Percentiles rank a stretch among this genome's conserved stretches.
Conservation (phyloP, 2,329 filamentous ascomycete genomes). For the Alternaria novae-zelandiae region DNA sequence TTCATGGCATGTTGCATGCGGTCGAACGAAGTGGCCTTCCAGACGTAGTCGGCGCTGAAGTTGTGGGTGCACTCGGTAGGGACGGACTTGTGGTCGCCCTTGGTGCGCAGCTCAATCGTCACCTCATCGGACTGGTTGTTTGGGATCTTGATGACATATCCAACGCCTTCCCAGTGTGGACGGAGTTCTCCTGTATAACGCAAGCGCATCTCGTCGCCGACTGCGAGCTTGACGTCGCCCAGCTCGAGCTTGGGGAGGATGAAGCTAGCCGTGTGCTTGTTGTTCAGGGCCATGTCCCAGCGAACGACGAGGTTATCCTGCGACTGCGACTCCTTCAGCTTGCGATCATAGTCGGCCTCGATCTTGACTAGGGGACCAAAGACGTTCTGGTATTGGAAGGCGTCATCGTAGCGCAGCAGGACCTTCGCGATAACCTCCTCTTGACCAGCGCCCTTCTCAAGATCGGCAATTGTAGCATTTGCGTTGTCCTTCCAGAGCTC, state of each 20-base stretch:
- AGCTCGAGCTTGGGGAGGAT: constrained; percentile 96
- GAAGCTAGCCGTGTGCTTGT: constrained; percentile 95
- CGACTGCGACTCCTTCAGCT: constrained; percentile 96
- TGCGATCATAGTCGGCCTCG: constrained; percentile 98
- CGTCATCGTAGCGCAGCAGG: constrained; percentile 91
- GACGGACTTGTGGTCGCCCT: constrained; percentile 93
- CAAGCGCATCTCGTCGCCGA: constrained; percentile 97
- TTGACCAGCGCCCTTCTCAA: constrained; percentile 88
- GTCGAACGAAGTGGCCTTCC: constrained; percentile 99
- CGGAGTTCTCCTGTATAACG: constrained; percentile 95
- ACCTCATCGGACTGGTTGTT: constrained; percentile 99
- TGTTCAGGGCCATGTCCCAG: constrained; percentile 95
- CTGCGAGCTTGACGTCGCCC: constrained; percentile 95
- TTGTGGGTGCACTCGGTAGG: constrained; percentile 97
- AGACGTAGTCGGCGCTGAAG: constrained; percentile 98
- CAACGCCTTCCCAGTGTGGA: constrained; percentile 93
- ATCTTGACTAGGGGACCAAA: constrained; percentile 98
- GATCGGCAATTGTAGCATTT: constrained; percentile 82
- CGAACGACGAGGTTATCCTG: constrained; percentile 94
- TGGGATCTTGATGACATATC: constrained; percentile 98
- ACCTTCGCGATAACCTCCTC: constrained; percentile 96
- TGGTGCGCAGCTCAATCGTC: constrained; percentile 89
- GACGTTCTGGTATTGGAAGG: constrained; percentile 98
- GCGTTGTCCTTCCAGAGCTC: constrained; percentile 99
- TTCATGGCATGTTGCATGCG: constrained; percentile 99